These are phyloP conservation scores for Botrytis medusae DNA, from an alignment of 2,329 filamentous ascomycete species.

Conservation along the genomic window DNA sequence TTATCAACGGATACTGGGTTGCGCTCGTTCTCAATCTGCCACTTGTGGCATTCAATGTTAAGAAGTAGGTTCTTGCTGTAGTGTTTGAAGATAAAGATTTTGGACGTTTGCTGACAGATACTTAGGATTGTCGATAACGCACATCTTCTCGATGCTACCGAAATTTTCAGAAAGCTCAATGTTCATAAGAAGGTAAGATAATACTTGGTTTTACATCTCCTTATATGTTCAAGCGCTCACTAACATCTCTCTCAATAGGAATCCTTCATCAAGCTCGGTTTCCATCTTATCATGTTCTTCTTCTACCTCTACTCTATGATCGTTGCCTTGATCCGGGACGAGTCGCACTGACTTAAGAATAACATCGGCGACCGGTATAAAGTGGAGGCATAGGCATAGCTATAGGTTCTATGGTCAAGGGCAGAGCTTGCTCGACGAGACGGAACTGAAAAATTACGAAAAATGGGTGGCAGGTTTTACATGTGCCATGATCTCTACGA, in stretches of 20 bases:
- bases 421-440: constrained; percentile 12
- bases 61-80: constrained; percentile 71
- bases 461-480: constrained; percentile 21
- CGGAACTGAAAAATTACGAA: not conserved
- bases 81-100: not conserved
- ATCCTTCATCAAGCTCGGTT: constrained; percentile 98
- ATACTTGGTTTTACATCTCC: not conserved
- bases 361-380: constrained; percentile 33
- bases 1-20: constrained; percentile 99
- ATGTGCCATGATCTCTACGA: constrained; percentile 24
- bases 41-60: constrained; percentile 87
- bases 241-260: constrained; percentile 56
- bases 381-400: constrained; percentile 28
- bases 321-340: constrained; percentile 81
- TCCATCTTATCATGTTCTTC: constrained; percentile 99
- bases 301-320: constrained; percentile 79
- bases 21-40: constrained; percentile 90
- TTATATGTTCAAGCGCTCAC: not conserved
- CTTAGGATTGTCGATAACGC: constrained; percentile 92
- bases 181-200: constrained; percentile 88
- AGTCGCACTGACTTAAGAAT: constrained; percentile 66
- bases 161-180: constrained; percentile 99
- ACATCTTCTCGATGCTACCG: constrained; percentile 93
- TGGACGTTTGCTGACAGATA: constrained; percentile 40
- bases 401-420: constrained; percentile 1